Percentiles rank a stretch among this genome's conserved stretches.
Conservation (phyloP, 192 early-diverging fungal species). For the Coemansia sp. region DNA sequence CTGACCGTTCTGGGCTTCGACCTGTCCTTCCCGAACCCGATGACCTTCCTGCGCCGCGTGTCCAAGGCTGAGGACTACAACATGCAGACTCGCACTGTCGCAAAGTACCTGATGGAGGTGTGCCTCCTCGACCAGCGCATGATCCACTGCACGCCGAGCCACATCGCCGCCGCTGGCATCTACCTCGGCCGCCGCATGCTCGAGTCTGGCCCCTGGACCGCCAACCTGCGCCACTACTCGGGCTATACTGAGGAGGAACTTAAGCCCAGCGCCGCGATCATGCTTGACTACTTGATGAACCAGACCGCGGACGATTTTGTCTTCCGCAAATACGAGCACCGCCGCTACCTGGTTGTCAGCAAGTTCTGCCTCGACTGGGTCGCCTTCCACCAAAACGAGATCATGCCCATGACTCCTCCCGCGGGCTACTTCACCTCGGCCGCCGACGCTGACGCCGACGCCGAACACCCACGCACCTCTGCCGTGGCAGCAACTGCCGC, state of each 20-base stretch:
- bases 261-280: constrained; percentile 62
- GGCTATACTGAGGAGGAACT: constrained; percentile 78
- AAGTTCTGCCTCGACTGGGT: constrained; percentile 86
- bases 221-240: constrained; percentile 76
- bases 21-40: constrained; percentile 86
- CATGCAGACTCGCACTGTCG: constrained; percentile 87
- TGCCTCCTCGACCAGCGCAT: constrained; percentile 85
- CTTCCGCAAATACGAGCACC: constrained; percentile 83
- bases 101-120: constrained; percentile 97
- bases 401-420: constrained; percentile 24
- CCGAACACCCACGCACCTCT: not conserved
- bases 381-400: constrained; percentile 40
- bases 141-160: constrained; percentile 69
- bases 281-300: constrained; percentile 70
- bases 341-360: constrained; percentile 80
- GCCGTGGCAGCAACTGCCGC: not conserved
- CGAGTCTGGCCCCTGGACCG: constrained; percentile 71
- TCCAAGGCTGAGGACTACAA: constrained; percentile 91
- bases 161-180: constrained; percentile 76
- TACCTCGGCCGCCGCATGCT: constrained; percentile 88
- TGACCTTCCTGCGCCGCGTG: constrained; percentile 89
- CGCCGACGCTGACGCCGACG: not conserved
- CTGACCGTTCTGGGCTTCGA: constrained; percentile 86
- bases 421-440: constrained; percentile 16
- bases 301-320: constrained; percentile 66